These are phyloP conservation scores for Hyaloscypha finlandica DNA, from an alignment of 495 filamentous ascomycete species.

Conservation along the genomic window DNA sequence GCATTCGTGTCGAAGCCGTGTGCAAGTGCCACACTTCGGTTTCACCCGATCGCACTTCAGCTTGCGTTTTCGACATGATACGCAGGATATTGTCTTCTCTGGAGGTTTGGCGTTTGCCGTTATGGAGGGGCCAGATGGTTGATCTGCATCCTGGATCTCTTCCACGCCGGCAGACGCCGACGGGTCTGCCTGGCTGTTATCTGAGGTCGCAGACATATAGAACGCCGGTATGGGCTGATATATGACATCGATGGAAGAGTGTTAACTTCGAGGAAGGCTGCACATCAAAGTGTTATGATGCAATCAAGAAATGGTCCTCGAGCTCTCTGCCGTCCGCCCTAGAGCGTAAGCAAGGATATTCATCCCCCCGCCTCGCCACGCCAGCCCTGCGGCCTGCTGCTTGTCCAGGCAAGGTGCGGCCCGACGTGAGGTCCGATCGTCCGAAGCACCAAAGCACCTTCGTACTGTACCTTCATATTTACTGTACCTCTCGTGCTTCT, in stretches of 20 bases:
- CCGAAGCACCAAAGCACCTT: too few species aligned
- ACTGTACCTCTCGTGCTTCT: too few species aligned
- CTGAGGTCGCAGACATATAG: constrained; percentile 8
- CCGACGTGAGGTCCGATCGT: too few species aligned
- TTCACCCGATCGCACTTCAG: constrained; percentile 75
- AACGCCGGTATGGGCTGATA: background rate
- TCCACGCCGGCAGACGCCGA: background rate
- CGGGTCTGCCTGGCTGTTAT: background rate
- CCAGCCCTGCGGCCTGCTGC: background rate
- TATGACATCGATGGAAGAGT: background rate
- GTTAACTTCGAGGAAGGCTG: background rate
- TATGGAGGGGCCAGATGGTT: background rate
- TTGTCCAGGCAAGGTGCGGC: too few species aligned
- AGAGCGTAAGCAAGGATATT: background rate
- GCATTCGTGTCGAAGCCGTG: constrained; percentile 84
- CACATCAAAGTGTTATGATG: background rate
- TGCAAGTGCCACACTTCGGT: constrained; percentile 91
- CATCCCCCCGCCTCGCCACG: background rate
- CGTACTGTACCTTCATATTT: too few species aligned
- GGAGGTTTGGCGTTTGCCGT: constrained; percentile 15
- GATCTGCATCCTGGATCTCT: background rate
- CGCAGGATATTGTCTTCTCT: constrained; percentile 86
- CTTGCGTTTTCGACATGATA: constrained; percentile 91
- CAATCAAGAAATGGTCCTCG: background rate
- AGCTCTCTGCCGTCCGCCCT: background rate